phyloP scores from a whole-genome alignment of 1,139 yeast species.

The Hyphopichia fennica region DNA sequence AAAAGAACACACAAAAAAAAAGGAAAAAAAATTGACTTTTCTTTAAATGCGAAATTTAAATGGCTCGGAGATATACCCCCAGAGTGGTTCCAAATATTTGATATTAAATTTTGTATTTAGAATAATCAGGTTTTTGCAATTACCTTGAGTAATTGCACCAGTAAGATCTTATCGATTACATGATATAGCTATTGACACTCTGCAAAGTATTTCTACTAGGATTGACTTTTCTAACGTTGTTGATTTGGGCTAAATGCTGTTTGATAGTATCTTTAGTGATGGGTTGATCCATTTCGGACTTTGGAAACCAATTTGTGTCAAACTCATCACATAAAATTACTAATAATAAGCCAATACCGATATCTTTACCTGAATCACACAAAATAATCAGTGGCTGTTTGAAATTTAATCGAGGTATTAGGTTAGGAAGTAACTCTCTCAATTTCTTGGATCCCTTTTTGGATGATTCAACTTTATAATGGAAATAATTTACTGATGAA shows the following conservation, averaged over 20 bases:
- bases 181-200: slow-evolving; percentile 42
- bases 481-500: slow-evolving; percentile 4
- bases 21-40: too few species aligned
- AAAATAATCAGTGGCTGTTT: slow-evolving; percentile 35
- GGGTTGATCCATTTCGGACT: slow-evolving; percentile 11
- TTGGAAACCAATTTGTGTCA: slow-evolving; percentile 38
- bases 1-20: too few species aligned
- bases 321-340: slow-evolving; percentile 50
- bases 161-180: too few species aligned
- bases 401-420: slow-evolving; percentile 23
- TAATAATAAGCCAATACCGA: slow-evolving; percentile 62
- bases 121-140: too few species aligned
- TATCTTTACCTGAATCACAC: slow-evolving; percentile 67
- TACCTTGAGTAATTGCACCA: too few species aligned
- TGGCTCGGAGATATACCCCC: too few species aligned
- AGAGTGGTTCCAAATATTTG: too few species aligned
- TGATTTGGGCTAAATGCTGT: slow-evolving; percentile 54
- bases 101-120: too few species aligned
- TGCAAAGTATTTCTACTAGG: slow-evolving; percentile 81
- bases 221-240: slow-evolving; percentile 50
- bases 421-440: slow-evolving; percentile 40
- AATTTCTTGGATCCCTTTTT: slow-evolving; percentile 66
- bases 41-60: too few species aligned
- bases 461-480: slow-evolving; percentile 38
- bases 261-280: slow-evolving; percentile 52